Conservation (phyloP, 2,329 filamentous ascomycete genomes). For the Trichoderma arundinaceum region DNA sequence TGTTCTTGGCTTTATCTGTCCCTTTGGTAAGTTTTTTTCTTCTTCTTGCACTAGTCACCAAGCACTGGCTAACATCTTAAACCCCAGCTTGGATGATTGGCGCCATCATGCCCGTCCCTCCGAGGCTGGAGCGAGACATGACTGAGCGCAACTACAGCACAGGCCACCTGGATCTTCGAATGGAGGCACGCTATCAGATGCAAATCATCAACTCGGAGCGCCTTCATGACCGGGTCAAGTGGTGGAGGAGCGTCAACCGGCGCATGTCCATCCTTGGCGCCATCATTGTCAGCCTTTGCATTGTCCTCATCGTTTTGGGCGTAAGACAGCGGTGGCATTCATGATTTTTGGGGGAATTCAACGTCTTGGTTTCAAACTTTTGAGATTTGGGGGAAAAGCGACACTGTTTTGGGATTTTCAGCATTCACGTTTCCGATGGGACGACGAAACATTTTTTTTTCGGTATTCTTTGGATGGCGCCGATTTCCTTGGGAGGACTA, state of each 20-base stretch:
- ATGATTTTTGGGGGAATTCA: slow-evolving; percentile 12
- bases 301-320: slow-evolving; percentile 59
- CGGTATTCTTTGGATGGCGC: neutral
- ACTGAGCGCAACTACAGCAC: slow-evolving; percentile 53
- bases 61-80: slow-evolving; percentile 31
- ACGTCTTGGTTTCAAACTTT: neutral
- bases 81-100: slow-evolving; percentile 78
- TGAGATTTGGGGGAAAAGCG: neutral
- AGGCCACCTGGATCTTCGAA: slow-evolving; percentile 48
- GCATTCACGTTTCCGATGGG: slow-evolving; percentile 18
- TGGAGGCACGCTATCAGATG: slow-evolving; percentile 44
- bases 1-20: slow-evolving; percentile 77
- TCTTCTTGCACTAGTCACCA: rapidly evolving
- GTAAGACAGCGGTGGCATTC: slow-evolving; percentile 56
- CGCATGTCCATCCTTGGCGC: slow-evolving; percentile 63
- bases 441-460: slow-evolving; percentile 12
- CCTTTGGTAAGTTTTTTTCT: slow-evolving; percentile 62
- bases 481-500: neutral
- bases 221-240: slow-evolving; percentile 58
- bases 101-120: slow-evolving; percentile 73
- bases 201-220: slow-evolving; percentile 51
- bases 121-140: slow-evolving; percentile 58
- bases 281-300: slow-evolving; percentile 58
- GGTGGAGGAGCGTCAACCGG: slow-evolving; percentile 66
- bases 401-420: slow-evolving; percentile 10